Evolutionary conservation across 768 basidiomycete genomes (phyloP).

Genomic region (Boletus patriciae): DNA sequence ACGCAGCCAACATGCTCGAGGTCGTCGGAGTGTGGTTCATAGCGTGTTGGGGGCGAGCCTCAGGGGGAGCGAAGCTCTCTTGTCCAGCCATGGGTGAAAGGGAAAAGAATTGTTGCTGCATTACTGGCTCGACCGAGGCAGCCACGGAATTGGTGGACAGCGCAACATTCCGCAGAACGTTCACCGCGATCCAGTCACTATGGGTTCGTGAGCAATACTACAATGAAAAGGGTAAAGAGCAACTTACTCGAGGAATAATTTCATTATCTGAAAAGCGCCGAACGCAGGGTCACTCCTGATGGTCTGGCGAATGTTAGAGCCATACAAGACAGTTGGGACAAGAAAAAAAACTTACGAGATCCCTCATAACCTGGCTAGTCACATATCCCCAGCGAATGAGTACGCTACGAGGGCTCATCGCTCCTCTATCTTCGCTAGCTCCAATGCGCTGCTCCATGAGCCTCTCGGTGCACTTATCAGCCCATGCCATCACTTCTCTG

Average conservation of each 20-base stretch:
- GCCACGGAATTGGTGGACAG: slow-evolving; percentile 90
- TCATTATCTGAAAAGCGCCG: slow-evolving; percentile 89
- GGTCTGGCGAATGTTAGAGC: slow-evolving; percentile 49
- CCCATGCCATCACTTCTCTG: slow-evolving; percentile 86
- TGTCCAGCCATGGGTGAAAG: slow-evolving; percentile 89
- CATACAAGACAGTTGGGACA: neutral
- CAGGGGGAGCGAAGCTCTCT: slow-evolving; percentile 69
- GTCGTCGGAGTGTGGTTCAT: slow-evolving; percentile 85
- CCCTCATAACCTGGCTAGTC: slow-evolving; percentile 90
- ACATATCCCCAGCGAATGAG: slow-evolving; percentile 92
- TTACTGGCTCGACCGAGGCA: slow-evolving; percentile 87
- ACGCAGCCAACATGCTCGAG: slow-evolving; percentile 86
- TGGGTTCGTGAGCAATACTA: slow-evolving; percentile 17
- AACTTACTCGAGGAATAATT: slow-evolving; percentile 85
- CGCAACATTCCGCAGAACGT: slow-evolving; percentile 82
- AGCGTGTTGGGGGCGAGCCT: slow-evolving; percentile 57
- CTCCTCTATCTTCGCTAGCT: slow-evolving; percentile 67
- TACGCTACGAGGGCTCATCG: slow-evolving; percentile 84
- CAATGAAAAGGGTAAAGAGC: neutral
- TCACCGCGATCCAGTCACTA: slow-evolving; percentile 91
- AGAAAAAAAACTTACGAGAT: slow-evolving; percentile 57
- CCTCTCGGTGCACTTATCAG: slow-evolving; percentile 84
- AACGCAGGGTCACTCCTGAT: slow-evolving; percentile 92
- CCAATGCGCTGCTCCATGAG: slow-evolving; percentile 71
- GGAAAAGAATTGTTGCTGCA: slow-evolving; percentile 86